These are phyloP conservation scores for Taiozyma onychis DNA, from an alignment of 1,139 yeast species.

Conservation along the genomic window DNA sequence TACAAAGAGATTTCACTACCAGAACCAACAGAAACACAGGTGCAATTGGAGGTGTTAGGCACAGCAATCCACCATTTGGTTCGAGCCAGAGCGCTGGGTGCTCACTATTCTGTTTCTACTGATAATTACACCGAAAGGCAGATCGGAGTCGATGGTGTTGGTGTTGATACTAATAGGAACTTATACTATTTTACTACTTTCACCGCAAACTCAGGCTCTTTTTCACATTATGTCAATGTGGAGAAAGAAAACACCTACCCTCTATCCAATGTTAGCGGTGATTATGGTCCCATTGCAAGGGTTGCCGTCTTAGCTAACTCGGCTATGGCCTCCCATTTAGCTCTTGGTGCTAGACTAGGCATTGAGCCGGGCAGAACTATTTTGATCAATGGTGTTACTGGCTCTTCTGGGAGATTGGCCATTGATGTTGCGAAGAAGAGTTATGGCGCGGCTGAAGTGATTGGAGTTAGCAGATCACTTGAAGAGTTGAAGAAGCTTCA, in stretches of 20 bases:
- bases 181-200: conserved; percentile 3
- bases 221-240: conserved; percentile 6
- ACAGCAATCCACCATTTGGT: conserved; percentile 11
- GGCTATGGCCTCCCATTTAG: conserved; percentile 8
- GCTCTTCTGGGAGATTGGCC: conserved; percentile 5
- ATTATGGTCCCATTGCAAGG: conserved; percentile 1
- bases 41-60: conserved; percentile 2
- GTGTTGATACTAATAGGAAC: background rate
- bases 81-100: conserved; percentile 5
- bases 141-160: conserved; percentile 13
- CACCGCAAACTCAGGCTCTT: conserved; percentile 5
- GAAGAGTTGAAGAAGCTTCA: background rate
- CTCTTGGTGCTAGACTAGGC: conserved; percentile 3
- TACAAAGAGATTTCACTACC: background rate
- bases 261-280: background rate
- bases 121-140: background rate
- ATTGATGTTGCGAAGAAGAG: conserved; percentile 4
- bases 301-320: conserved; percentile 7
- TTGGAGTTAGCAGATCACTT: conserved; percentile 7
- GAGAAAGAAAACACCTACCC: background rate
- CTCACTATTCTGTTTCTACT: conserved; percentile 4
- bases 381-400: conserved; percentile 9
- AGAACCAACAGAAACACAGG: background rate
- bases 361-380: conserved; percentile 1
- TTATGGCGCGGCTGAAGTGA: conserved; percentile 2